Evolutionary conservation across 2,329 filamentous ascomycete species (phyloP).

Genomic region (Alternaria postmessia): DNA sequence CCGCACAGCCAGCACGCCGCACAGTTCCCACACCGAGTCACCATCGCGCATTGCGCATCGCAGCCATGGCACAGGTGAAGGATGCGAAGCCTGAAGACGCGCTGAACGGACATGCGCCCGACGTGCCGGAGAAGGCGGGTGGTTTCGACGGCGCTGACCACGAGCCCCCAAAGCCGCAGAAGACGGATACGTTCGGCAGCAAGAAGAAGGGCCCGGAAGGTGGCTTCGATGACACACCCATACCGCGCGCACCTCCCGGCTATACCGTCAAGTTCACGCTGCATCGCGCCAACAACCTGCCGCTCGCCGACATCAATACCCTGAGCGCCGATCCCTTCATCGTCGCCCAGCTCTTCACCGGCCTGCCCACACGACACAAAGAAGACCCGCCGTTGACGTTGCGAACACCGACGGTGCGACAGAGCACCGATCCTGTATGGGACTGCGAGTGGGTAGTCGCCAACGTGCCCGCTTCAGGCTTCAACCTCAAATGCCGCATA

Average conservation of each 20-base stretch:
- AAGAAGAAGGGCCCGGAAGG: constrained; percentile 67
- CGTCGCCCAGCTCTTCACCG: constrained; percentile 75
- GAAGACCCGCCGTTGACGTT: constrained; percentile 80
- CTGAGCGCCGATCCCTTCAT: constrained; percentile 86
- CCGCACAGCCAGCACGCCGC: background rate
- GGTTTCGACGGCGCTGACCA: constrained; percentile 13
- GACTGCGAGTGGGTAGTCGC: constrained; percentile 86
- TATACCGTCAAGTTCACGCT: constrained; percentile 89
- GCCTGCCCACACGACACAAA: constrained; percentile 78
- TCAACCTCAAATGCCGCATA: constrained; percentile 82
- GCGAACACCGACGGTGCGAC: constrained; percentile 78
- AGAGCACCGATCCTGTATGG: constrained; percentile 79
- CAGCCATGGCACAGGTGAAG: constrained; percentile 24
- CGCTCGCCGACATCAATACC: constrained; percentile 79
- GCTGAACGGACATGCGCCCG: constrained; percentile 24
- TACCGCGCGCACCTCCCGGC: constrained; percentile 76
- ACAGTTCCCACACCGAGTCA: constrained; percentile 8
- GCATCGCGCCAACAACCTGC: constrained; percentile 80
- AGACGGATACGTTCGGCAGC: constrained; percentile 33
- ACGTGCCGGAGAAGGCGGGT: constrained; percentile 23
- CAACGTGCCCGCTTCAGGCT: constrained; percentile 82
- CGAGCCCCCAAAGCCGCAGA: constrained; percentile 33
- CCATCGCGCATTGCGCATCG: constrained; percentile 16
- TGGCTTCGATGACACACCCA: constrained; percentile 80
- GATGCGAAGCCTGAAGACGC: constrained; percentile 12